Evolutionary conservation across 768 basidiomycete species (phyloP).

Genomic region (Cystobasidium ongulense): DNA sequence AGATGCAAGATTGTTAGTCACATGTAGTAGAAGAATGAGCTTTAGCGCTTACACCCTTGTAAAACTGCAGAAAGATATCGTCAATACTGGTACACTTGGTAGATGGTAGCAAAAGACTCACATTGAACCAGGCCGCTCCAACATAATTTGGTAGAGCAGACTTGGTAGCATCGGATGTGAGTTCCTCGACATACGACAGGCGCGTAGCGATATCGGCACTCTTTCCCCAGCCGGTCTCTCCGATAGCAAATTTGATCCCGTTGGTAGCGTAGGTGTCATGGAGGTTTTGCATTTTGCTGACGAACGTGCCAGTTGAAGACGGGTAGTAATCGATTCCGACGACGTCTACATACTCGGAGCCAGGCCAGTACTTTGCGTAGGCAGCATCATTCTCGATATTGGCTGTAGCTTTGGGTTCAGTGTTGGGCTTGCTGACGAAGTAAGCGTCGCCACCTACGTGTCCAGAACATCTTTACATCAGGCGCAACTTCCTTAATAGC

Average conservation of each 20-base stretch:
- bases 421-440: not conserved
- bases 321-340: slow-evolving; percentile 39
- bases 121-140: slow-evolving; percentile 22
- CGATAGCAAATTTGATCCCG: slow-evolving; percentile 40
- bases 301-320: slow-evolving; percentile 28
- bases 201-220: slow-evolving; percentile 4
- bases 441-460: not conserved
- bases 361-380: slow-evolving; percentile 41
- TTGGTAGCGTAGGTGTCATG: slow-evolving; percentile 38
- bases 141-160: slow-evolving; percentile 21
- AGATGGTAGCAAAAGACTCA: not conserved
- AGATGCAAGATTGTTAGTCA: not conserved
- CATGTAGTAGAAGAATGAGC: too few species aligned
- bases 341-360: slow-evolving; percentile 29
- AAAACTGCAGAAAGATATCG: not conserved
- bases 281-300: slow-evolving; percentile 36
- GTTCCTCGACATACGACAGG: slow-evolving; percentile 10
- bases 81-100: not conserved
- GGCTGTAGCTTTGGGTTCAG: slow-evolving; percentile 6
- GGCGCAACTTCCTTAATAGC: slow-evolving; percentile 36
- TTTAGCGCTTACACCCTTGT: not conserved
- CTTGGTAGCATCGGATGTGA: slow-evolving; percentile 16
- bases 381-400: slow-evolving; percentile 30
- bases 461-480: slow-evolving; percentile 41
- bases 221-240: slow-evolving; percentile 40